Conservation (phyloP, 2,329 filamentous ascomycete genomes). For the Harringtonia lauricola region DNA sequence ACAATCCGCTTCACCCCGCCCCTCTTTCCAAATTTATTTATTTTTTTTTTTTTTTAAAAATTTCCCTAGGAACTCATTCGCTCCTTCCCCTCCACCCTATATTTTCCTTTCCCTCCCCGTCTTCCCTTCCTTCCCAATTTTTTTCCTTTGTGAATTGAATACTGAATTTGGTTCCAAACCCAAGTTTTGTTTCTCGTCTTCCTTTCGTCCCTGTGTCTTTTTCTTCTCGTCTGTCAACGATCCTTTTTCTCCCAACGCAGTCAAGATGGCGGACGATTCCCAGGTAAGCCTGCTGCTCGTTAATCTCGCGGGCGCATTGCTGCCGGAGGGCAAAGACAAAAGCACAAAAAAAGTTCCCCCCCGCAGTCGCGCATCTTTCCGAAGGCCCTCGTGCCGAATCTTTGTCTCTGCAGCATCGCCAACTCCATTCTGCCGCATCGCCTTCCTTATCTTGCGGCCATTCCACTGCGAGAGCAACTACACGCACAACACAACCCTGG, state of each 20-base stretch:
- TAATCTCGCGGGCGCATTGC: constrained; percentile 10
- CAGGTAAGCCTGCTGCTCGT: constrained; percentile 31
- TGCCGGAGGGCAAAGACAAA: constrained; percentile 12
- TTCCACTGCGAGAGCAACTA: background rate
- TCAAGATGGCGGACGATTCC: constrained; percentile 46
- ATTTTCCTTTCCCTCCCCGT: constrained; percentile 8
- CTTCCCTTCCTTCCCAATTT: constrained; percentile 4
- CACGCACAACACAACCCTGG: background rate
- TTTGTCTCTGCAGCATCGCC: background rate
- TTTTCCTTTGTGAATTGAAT: constrained; percentile 8
- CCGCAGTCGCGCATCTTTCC: constrained; percentile 28
- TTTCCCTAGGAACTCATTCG: constrained; percentile 8
- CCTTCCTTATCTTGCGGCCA: background rate
- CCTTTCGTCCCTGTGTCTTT: constrained; percentile 16
- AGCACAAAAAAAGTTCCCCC: constrained; percentile 30
- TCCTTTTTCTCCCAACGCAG: constrained; percentile 24
- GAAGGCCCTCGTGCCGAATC: background rate
- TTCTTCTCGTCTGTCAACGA: constrained; percentile 7
- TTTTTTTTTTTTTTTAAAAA: background rate
- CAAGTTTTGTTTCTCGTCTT: constrained; percentile 12
- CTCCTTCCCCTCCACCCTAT: constrained; percentile 12
- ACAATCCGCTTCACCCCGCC: constrained; percentile 4
- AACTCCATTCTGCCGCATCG: background rate
- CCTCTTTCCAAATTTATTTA: constrained; percentile 5
- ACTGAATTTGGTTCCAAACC: constrained; percentile 7